phyloP scores from a whole-genome alignment of 192 early-diverging fungal genomes.

The Coemansia sp. region DNA sequence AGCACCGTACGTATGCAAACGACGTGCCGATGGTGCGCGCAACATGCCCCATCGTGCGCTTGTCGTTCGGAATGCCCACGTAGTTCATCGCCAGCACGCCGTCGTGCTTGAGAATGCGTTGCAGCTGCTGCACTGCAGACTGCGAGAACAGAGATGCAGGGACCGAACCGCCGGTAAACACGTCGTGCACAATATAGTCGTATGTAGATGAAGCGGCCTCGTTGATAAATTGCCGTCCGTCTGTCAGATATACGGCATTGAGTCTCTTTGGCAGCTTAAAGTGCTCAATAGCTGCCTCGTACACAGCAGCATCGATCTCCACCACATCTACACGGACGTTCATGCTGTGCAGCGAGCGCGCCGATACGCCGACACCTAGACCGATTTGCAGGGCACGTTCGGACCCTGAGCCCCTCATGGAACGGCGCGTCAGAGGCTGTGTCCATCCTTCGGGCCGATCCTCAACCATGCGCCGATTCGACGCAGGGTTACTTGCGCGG shows the following conservation, averaged over 20 bases:
- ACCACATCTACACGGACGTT: slow-evolving; percentile 74
- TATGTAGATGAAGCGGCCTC: slow-evolving; percentile 56
- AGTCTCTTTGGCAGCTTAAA: slow-evolving; percentile 63
- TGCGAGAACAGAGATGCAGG: slow-evolving; percentile 70
- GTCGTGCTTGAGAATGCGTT: slow-evolving; percentile 66
- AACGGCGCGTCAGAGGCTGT: not conserved
- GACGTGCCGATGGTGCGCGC: slow-evolving; percentile 63
- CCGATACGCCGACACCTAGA: slow-evolving; percentile 78
- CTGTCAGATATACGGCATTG: slow-evolving; percentile 62
- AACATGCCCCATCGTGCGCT: slow-evolving; percentile 60
- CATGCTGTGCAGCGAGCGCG: slow-evolving; percentile 61
- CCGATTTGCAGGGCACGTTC: slow-evolving; percentile 64
- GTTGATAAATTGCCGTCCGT: slow-evolving; percentile 76
- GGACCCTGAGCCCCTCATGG: slow-evolving; percentile 14
- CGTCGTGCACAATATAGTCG: slow-evolving; percentile 88
- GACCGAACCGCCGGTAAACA: slow-evolving; percentile 89
- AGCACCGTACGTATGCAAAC: slow-evolving; percentile 68
- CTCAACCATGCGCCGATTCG: not conserved
- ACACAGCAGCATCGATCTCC: slow-evolving; percentile 79
- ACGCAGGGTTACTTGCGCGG: slow-evolving; percentile 15
- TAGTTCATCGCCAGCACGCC: slow-evolving; percentile 88
- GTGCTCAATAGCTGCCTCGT: slow-evolving; percentile 63
- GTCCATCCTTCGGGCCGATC: not conserved
- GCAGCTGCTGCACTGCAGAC: slow-evolving; percentile 65
- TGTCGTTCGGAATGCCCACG: slow-evolving; percentile 61